Evolutionary conservation across 164 flowering plant species (phyloP).

Genomic region (Dillenia suffruticosa): DNA sequence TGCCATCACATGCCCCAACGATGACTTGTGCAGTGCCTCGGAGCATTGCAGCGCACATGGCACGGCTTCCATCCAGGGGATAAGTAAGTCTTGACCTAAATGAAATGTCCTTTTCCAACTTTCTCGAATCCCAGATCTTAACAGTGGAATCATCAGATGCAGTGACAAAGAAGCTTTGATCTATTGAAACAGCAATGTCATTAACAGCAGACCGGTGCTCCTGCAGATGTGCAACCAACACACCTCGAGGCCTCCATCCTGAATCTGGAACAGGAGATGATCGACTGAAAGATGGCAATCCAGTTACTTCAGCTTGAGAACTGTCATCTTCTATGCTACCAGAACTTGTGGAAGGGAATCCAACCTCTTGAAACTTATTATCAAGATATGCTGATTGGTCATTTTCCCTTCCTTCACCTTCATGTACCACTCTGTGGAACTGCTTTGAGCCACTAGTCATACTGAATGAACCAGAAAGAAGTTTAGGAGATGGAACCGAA

Average conservation of each 20-base stretch:
- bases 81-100: conserved; percentile 93
- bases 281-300: conserved; percentile 46
- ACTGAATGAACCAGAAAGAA: conserved; percentile 79
- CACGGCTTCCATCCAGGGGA: conserved; percentile 79
- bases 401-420: conserved; percentile 66
- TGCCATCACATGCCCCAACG: conserved; percentile 88
- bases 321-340: conserved; percentile 39
- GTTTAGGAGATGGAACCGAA: conserved; percentile 74
- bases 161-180: conserved; percentile 89
- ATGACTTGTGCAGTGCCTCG: conserved; percentile 78
- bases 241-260: conserved; percentile 99
- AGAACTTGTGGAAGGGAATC: conserved; percentile 46
- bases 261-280: conserved; percentile 69
- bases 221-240: conserved; percentile 94
- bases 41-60: conserved; percentile 80
- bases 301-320: conserved; percentile 42
- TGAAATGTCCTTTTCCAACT: conserved; percentile 93
- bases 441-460: conserved; percentile 57
- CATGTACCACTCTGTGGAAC: conserved; percentile 79
- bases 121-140: conserved; percentile 95
- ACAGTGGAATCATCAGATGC: conserved; percentile 98
- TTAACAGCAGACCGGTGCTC: conserved; percentile 98
- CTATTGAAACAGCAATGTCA: conserved; percentile 82
- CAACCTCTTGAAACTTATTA: conserved; percentile 59
- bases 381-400: conserved; percentile 47